These are phyloP conservation scores for Yamadazyma taylorii DNA, from an alignment of 1,139 yeast species.

Conservation along the genomic window DNA sequence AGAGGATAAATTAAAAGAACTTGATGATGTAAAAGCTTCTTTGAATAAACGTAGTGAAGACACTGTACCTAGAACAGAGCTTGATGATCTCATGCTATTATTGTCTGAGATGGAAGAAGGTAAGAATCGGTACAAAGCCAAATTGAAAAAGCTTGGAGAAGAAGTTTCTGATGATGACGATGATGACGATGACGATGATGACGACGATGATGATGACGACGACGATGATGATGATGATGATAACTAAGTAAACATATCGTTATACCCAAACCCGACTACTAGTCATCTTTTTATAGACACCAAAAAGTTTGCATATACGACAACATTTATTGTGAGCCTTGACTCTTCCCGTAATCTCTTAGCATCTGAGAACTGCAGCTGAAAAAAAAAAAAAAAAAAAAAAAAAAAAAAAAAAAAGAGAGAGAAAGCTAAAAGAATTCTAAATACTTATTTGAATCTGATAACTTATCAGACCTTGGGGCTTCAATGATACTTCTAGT, in stretches of 20 bases:
- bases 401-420: too few species aligned
- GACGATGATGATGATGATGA: constrained; percentile 15
- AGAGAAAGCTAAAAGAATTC: too few species aligned
- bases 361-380: constrained; percentile 1
- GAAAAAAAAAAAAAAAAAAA: constrained; percentile 1
- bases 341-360: too few species aligned
- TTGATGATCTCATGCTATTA: constrained; percentile 75
- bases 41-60: constrained; percentile 13
- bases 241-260: constrained; percentile 4
- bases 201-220: constrained; percentile 24
- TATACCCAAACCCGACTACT: not conserved
- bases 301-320: not conserved
- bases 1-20: constrained; percentile 9
- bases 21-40: constrained; percentile 14
- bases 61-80: constrained; percentile 56
- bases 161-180: constrained; percentile 50
- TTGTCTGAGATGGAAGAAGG: constrained; percentile 75
- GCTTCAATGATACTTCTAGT: constrained; percentile 62
- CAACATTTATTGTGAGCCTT: too few species aligned
- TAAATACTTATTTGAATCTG: too few species aligned
- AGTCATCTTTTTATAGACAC: not conserved
- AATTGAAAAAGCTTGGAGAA: constrained; percentile 49
- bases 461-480: too few species aligned
- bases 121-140: constrained; percentile 56
- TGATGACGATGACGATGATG: constrained; percentile 37